These are phyloP conservation scores for Vickermania spadyakhi DNA, from an alignment of 208 protist species.

Conservation along the genomic window DNA sequence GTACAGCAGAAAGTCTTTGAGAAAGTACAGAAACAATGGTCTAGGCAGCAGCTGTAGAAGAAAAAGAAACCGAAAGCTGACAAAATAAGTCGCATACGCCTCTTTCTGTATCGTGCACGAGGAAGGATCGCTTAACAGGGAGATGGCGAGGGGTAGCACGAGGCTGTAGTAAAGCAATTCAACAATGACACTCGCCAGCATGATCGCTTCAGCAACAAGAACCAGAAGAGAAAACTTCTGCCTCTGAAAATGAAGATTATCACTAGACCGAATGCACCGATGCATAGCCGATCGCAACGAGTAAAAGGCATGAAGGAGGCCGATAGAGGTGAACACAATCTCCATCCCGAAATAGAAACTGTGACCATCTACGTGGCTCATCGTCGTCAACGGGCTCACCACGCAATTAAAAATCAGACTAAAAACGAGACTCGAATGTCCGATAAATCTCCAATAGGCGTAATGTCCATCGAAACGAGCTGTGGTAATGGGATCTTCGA, in stretches of 20 bases:
- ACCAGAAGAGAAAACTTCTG: constrained; percentile 13
- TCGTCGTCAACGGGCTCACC: constrained; percentile 35
- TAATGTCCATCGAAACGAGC: constrained; percentile 30
- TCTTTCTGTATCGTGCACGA: constrained; percentile 34
- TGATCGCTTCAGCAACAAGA: constrained; percentile 36
- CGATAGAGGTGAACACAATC: constrained; percentile 34
- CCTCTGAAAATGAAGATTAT: constrained; percentile 7
- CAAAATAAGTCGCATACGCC: constrained; percentile 45
- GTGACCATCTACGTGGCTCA: constrained; percentile 19
- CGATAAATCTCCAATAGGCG: constrained; percentile 28
- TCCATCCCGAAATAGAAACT: constrained; percentile 59
- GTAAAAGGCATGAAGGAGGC: constrained; percentile 30
- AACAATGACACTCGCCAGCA: constrained; percentile 45
- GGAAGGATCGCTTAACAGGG: constrained; percentile 33
- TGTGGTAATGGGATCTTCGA: constrained; percentile 62
- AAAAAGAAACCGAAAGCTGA: constrained; percentile 54
- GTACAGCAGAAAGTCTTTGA: constrained; percentile 15
- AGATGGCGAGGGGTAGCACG: constrained; percentile 28
- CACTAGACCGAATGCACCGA: constrained; percentile 23
- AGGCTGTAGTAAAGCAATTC: constrained; percentile 61
- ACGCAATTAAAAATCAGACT: constrained; percentile 48
- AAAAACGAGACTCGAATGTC: constrained; percentile 30
- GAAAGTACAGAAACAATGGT: constrained; percentile 36
- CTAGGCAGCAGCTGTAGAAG: constrained; percentile 49
- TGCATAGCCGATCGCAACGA: constrained; percentile 37